phyloP scores from a whole-genome alignment of 345 rosid species.

The Boechera stricta region DNA sequence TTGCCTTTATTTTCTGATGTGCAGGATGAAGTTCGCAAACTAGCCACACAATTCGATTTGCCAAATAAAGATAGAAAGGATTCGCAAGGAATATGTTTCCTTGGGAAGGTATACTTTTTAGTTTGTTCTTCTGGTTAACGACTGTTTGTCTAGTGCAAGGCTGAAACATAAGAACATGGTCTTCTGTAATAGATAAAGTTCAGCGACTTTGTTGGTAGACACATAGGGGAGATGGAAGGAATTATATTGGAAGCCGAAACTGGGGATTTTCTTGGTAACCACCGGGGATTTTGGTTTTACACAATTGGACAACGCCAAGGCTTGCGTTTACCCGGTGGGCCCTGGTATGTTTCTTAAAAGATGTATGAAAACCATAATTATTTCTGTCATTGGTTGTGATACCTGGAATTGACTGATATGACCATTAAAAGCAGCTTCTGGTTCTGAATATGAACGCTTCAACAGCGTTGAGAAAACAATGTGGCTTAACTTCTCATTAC shows the following conservation, averaged over 20 bases:
- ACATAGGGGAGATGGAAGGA: conserved; percentile 95
- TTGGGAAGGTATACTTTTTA: conserved; percentile 70
- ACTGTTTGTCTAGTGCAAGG: conserved; percentile 27
- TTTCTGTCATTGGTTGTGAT: conserved; percentile 13
- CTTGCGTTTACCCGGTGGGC: conserved; percentile 94
- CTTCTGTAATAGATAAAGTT: conserved; percentile 68
- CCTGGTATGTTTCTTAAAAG: conserved; percentile 64
- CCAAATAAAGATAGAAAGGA: conserved; percentile 94
- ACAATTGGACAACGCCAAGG: conserved; percentile 97
- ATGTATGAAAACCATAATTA: background rate
- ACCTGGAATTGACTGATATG: background rate
- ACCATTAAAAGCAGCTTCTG: background rate
- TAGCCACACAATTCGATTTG: conserved; percentile 72
- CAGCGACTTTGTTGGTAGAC: conserved; percentile 86
- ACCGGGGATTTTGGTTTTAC: conserved; percentile 94
- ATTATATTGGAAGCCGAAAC: conserved; percentile 90
- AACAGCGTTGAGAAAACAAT: background rate
- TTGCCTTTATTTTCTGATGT: conserved; percentile 22
- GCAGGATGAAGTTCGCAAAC: conserved; percentile 81
- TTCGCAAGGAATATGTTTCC: conserved; percentile 95
- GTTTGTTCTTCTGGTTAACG: conserved; percentile 13
- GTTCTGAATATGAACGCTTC: conserved; percentile 21
- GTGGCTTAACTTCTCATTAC: conserved; percentile 5
- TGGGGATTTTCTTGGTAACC: conserved; percentile 84
- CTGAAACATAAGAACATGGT: conserved; percentile 18